These are phyloP conservation scores for Blepharisma undulans DNA, from an alignment of 169 alveolate genomes.

Conservation along the genomic window DNA sequence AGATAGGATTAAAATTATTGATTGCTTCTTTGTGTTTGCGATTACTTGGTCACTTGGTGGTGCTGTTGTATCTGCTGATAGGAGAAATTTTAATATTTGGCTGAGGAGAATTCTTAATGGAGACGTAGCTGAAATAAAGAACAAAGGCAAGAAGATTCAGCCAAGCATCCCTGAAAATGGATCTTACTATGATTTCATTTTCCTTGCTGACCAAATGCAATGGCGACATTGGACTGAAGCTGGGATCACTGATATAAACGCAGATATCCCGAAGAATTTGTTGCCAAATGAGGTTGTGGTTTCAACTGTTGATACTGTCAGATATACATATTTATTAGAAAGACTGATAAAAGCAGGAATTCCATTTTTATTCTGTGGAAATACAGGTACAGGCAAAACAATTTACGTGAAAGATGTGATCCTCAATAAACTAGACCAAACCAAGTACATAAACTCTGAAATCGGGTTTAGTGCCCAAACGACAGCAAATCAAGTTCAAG, in stretches of 20 bases:
- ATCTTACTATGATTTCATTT: conserved; percentile 57
- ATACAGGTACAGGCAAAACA: conserved; percentile 93
- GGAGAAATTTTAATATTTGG: conserved; percentile 34
- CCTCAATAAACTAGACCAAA: conserved; percentile 54
- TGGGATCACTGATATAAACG: background rate
- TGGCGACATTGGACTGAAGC: conserved; percentile 70
- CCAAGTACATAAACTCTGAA: too few species aligned
- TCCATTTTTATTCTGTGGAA: conserved; percentile 89
- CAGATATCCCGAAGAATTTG: conserved; percentile 45
- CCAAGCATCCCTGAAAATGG: conserved; percentile 63
- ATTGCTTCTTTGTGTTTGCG: conserved; percentile 71
- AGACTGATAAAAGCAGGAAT: conserved; percentile 81
- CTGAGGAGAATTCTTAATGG: conserved; percentile 10
- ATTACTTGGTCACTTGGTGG: conserved; percentile 83
- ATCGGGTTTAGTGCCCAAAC: conserved; percentile 87
- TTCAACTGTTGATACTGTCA: conserved; percentile 89
- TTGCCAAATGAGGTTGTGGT: conserved; percentile 79
- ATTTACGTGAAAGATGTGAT: conserved; percentile 78
- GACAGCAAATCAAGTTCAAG: conserved; percentile 79
- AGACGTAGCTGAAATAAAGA: conserved; percentile 45
- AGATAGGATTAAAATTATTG: conserved; percentile 67
- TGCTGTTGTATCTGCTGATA: conserved; percentile 20
- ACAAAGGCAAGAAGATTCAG: conserved; percentile 51
- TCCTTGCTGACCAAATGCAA: conserved; percentile 50
- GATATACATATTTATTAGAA: conserved; percentile 77